Conservation (phyloP, 768 basidiomycete species). For the Suillus placidus region DNA sequence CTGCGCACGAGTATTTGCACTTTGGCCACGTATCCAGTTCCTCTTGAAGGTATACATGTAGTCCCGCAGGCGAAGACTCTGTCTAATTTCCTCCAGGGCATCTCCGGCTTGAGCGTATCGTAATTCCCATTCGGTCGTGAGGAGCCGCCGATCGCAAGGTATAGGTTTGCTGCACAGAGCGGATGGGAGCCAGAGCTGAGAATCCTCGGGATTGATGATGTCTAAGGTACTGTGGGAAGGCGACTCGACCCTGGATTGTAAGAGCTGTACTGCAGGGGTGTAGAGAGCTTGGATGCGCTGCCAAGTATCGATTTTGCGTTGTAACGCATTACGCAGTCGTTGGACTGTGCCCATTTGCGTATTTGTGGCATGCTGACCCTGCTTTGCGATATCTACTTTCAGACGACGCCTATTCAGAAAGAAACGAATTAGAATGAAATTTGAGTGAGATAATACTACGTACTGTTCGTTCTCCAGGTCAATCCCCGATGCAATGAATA, state of each 20-base stretch:
- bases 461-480: conserved; percentile 22
- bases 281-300: not conserved
- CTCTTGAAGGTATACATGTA: not conserved
- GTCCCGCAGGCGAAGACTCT: not conserved
- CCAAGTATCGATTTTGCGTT: not conserved
- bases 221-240: not conserved
- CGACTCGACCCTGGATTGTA: not conserved
- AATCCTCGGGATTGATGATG: not conserved
- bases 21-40: not conserved
- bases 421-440: not conserved
- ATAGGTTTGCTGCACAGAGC: not conserved
- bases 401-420: not conserved
- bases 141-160: not conserved
- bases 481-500: conserved; percentile 16
- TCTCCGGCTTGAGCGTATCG: not conserved
- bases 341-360: not conserved
- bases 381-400: not conserved
- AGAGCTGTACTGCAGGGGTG: not conserved
- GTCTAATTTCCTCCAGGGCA: not conserved
- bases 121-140: not conserved
- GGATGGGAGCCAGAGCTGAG: not conserved
- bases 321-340: not conserved
- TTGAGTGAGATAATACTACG: not conserved
- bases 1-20: not conserved
- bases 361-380: not conserved